These are phyloP conservation scores for Lodderomyces metapsilosis DNA, from an alignment of 1,139 yeast species.

Conservation along the genomic window DNA sequence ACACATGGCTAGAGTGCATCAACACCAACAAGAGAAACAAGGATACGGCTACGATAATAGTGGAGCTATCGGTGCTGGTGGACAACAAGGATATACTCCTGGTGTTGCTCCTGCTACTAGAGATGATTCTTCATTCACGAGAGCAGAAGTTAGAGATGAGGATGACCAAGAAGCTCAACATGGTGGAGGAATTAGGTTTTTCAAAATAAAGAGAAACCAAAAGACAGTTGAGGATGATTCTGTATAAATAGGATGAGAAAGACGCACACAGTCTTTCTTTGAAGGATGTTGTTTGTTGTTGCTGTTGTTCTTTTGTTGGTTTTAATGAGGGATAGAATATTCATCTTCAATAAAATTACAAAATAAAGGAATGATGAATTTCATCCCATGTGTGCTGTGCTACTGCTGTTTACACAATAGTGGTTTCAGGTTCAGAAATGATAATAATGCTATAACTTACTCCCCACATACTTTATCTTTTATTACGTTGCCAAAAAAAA, in stretches of 20 bases:
- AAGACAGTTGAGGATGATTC: slow-evolving; percentile 61
- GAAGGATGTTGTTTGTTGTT: not conserved
- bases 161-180: not conserved
- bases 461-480: too few species aligned
- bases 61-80: not conserved
- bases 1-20: slow-evolving; percentile 40
- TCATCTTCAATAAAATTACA: too few species aligned
- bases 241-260: slow-evolving; percentile 21
- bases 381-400: too few species aligned
- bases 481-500: too few species aligned
- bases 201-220: slow-evolving; percentile 71
- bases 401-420: too few species aligned
- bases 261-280: not conserved
- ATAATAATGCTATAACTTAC: too few species aligned
- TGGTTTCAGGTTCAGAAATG: too few species aligned
- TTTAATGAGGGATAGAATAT: too few species aligned
- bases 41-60: not conserved
- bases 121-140: slow-evolving; percentile 49
- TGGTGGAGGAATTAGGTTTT: slow-evolving; percentile 68
- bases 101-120: slow-evolving; percentile 15
- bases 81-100: slow-evolving; percentile 12
- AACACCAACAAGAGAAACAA: slow-evolving; percentile 14
- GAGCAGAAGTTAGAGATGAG: slow-evolving; percentile 19
- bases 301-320: not conserved
- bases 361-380: too few species aligned